Evolutionary conservation across 768 basidiomycete genomes (phyloP).

Genomic region (Amanita molliuscula): DNA sequence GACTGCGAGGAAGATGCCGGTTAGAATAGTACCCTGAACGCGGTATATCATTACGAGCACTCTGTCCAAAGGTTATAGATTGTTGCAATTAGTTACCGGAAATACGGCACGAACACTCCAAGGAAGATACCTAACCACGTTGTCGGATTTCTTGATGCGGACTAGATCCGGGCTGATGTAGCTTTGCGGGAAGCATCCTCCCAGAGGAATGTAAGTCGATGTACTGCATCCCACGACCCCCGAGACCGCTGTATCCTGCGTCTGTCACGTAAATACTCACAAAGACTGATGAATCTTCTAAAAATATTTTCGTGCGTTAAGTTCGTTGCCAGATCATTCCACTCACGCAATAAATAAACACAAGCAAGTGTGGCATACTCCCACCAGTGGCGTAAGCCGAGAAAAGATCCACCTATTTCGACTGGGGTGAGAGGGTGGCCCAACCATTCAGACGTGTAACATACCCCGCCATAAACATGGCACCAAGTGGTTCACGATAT

Average conservation of each 20-base stretch:
- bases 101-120: constrained; percentile 48
- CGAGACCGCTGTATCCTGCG: constrained; percentile 54
- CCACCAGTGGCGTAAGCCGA: constrained; percentile 86
- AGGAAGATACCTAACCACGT: constrained; percentile 91
- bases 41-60: constrained; percentile 80
- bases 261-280: constrained; percentile 22
- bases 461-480: constrained; percentile 82
- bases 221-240: constrained; percentile 69
- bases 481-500: constrained; percentile 75
- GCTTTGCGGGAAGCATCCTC: constrained; percentile 55
- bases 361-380: constrained; percentile 83
- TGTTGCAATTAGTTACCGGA: background rate
- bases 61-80: constrained; percentile 20
- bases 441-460: constrained; percentile 11
- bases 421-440: background rate
- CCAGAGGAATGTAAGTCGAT: constrained; percentile 62
- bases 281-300: constrained; percentile 62
- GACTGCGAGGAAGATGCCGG: constrained; percentile 71
- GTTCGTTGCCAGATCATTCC: background rate
- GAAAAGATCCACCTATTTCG: constrained; percentile 67
- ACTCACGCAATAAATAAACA: constrained; percentile 82
- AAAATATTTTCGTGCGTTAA: constrained; percentile 6
- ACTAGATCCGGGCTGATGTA: constrained; percentile 35
- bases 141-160: constrained; percentile 58
- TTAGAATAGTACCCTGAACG: constrained; percentile 72